Evolutionary conservation across 441 rosid genomes (phyloP).

Genomic region (Populus hybrid): DNA sequence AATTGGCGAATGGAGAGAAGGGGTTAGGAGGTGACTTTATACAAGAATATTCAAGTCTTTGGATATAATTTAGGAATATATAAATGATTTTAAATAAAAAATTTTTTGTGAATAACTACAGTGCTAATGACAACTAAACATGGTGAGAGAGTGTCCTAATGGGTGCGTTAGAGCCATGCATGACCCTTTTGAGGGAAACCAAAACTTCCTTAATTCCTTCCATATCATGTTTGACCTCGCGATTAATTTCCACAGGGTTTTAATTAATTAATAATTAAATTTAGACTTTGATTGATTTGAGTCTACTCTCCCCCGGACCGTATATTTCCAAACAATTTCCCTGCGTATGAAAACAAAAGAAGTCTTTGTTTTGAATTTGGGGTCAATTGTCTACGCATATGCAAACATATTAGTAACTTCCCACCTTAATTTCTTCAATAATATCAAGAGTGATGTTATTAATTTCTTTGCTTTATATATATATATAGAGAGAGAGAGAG

Average conservation of each 20-base stretch:
- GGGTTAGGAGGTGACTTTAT: constrained; percentile 1
- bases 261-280: not conserved
- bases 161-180: constrained; percentile 22
- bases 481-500: no score
- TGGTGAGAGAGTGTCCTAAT: not conserved
- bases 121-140: not conserved
- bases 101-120: not conserved
- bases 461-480: no score
- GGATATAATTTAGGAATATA: constrained; percentile 17
- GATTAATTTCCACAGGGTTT: not conserved
- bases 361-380: not conserved
- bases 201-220: constrained; percentile 6
- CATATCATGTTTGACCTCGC: constrained; percentile 9
- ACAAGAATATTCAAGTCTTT: constrained; percentile 8
- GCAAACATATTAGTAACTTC: not conserved
- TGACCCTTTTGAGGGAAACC: constrained; percentile 28
- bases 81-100: not conserved
- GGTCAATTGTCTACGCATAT: not conserved
- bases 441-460: no score
- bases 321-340: not conserved
- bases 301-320: not conserved
- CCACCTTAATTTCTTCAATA: no score
- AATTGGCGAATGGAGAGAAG: not conserved
- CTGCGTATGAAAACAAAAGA: not conserved
- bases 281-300: not conserved